These are phyloP conservation scores for Globisporangium polare DNA, from an alignment of 352 stramenopile species.

Conservation along the genomic window DNA sequence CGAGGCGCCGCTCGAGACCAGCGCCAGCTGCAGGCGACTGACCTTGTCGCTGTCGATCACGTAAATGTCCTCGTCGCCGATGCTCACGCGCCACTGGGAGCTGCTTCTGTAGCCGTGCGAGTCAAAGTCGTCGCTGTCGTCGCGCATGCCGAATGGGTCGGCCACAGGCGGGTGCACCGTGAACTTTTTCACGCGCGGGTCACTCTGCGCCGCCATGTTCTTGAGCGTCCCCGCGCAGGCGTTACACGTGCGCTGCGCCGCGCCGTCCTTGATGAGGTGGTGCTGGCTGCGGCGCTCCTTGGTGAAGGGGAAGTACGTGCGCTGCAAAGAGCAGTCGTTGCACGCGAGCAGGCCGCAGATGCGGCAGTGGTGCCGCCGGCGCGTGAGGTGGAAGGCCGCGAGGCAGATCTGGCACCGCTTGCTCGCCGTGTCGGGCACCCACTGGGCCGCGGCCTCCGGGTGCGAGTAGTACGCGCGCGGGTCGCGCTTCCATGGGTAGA, in stretches of 20 bases:
- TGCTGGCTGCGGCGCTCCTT: conserved; percentile 44
- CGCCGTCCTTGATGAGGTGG: conserved; percentile 64
- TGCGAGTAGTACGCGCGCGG: conserved; percentile 61
- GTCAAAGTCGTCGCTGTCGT: conserved; percentile 9
- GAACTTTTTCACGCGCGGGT: conserved; percentile 55
- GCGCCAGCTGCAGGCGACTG: conserved; percentile 1
- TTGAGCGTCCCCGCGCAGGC: conserved; percentile 54
- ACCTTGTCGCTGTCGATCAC: conserved; percentile 13
- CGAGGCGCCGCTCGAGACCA: neutral
- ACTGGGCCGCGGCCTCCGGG: conserved; percentile 61
- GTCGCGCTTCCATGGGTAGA: conserved; percentile 78
- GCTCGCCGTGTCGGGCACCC: conserved; percentile 66
- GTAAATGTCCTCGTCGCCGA: conserved; percentile 14
- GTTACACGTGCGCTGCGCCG: conserved; percentile 69
- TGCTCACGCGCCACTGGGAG: conserved; percentile 5
- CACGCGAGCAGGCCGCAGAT: conserved; percentile 70
- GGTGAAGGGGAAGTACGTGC: conserved; percentile 63
- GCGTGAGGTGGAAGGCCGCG: conserved; percentile 47
- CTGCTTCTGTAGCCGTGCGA: neutral
- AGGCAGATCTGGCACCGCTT: conserved; percentile 61
- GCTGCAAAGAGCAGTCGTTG: conserved; percentile 59
- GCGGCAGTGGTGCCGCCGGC: conserved; percentile 84
- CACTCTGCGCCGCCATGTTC: conserved; percentile 58
- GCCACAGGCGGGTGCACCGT: conserved; percentile 14
- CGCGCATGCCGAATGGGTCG: conserved; percentile 6